Evolutionary conservation across 2,329 filamentous ascomycete species (phyloP).

Genomic region (Xylariaceae sp.): DNA sequence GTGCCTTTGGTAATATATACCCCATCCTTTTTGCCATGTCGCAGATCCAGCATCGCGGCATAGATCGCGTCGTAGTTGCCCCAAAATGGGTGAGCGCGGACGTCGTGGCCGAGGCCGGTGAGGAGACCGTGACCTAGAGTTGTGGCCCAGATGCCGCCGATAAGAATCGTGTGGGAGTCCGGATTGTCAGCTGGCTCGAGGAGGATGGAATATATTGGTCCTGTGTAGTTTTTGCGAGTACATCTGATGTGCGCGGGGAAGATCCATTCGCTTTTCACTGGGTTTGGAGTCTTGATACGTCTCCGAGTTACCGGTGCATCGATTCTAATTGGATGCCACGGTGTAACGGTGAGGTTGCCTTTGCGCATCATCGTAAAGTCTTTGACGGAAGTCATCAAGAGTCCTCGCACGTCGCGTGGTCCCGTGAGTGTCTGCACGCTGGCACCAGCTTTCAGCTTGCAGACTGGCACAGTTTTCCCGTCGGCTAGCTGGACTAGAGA

Average conservation of each 20-base stretch:
- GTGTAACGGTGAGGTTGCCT: conserved; percentile 48
- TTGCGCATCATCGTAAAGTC: conserved; percentile 42
- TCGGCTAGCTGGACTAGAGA: conserved; percentile 44
- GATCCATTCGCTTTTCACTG: conserved; percentile 36
- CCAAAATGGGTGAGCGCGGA: conserved; percentile 51
- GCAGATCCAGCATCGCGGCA: conserved; percentile 37
- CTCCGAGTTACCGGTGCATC: conserved; percentile 16
- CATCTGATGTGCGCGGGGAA: conserved; percentile 42
- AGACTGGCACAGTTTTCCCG: conserved; percentile 37
- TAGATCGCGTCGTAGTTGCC: conserved; percentile 35
- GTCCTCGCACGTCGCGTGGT: conserved; percentile 42
- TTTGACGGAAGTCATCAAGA: conserved; percentile 47
- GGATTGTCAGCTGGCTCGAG: conserved; percentile 42
- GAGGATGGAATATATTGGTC: conserved; percentile 54
- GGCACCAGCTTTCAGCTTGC: conserved; percentile 42
- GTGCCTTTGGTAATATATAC: conserved; percentile 4
- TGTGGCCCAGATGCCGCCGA: conserved; percentile 49
- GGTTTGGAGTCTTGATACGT: too few species aligned
- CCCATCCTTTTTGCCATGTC: conserved; percentile 34
- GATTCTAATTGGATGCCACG: conserved; percentile 54
- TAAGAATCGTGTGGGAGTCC: conserved; percentile 47
- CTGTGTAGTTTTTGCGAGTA: conserved; percentile 40
- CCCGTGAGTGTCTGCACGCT: conserved; percentile 49
- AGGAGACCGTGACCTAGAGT: conserved; percentile 56
- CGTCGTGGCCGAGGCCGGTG: conserved; percentile 35